A percentile compares a stretch with the other conserved stretches of the same genome.
Evolutionary conservation across 2,329 filamentous ascomycete genomes (phyloP).

Genomic region (Calonectria hawksworthii): DNA sequence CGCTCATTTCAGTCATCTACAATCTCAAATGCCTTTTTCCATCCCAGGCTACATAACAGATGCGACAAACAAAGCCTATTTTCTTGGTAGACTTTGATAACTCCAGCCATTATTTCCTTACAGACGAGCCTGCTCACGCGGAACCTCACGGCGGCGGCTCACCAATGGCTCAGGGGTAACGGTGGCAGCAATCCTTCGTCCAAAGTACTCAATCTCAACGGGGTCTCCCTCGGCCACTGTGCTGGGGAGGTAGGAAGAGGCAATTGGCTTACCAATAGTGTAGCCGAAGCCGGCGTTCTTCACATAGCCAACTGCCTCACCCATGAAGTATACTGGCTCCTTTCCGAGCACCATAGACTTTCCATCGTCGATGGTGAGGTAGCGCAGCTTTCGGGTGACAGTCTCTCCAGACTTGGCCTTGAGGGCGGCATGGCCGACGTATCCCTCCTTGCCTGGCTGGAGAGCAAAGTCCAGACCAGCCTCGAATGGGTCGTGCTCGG

Average conservation of each 20-base stretch:
- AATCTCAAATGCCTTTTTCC: background rate
- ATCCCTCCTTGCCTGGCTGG: constrained; percentile 61
- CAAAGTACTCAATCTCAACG: constrained; percentile 75
- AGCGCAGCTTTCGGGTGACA: constrained; percentile 56
- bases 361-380: constrained; percentile 69
- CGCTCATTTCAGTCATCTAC: constrained; percentile 3
- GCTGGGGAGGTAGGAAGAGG: constrained; percentile 69
- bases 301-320: constrained; percentile 67
- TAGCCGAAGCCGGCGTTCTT: constrained; percentile 74
- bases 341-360: constrained; percentile 71
- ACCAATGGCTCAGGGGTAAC: constrained; percentile 61
- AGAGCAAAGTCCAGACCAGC: constrained; percentile 68
- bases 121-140: background rate
- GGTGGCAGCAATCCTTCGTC: constrained; percentile 65
- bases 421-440: constrained; percentile 66
- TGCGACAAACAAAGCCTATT: background rate
- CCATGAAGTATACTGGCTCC: constrained; percentile 69
- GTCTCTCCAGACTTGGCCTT: constrained; percentile 55
- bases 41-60: background rate
- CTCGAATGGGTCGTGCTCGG: constrained; percentile 73
- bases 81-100: background rate
- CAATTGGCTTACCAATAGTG: constrained; percentile 70
- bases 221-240: constrained; percentile 59
- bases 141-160: background rate
- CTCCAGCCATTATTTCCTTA: background rate